Evolutionary conservation across 768 basidiomycete species (phyloP), one percentile per base, ranked within the genome.

Genomic region (Podaxis rugospora): DNA sequence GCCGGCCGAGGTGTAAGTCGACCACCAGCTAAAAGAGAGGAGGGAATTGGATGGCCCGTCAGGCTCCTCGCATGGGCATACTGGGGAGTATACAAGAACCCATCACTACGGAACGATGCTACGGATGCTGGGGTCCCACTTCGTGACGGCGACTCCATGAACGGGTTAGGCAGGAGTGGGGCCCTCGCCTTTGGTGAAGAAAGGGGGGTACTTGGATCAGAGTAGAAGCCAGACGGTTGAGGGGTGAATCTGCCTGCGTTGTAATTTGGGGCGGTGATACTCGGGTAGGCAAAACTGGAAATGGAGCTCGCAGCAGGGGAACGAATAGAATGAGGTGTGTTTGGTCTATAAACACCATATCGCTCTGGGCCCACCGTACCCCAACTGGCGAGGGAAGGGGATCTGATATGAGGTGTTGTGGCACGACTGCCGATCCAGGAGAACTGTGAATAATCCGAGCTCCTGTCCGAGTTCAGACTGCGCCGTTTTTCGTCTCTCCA

Each of bases 401-500:
- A 40, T 18, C 53, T 56, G 13, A 18, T 13, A 21, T 27, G 21
- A 11, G 50, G 56, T 23, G 32, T 53, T 32, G 35, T 57, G 18
- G 44, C 18, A 25, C 46, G 35, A 9, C 57, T 39, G 14, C 52
- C 55, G 44, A 64, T 42, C 54, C 62, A 67, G 16, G 66, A 69
- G 18, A 60, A 46, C 50, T 69, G 67, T 18, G 70, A 69, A 57
- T 68, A 67, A 3, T 62, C 61, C 9, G 69, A 70, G 50, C 63
- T 50, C 21, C 65, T 65, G 35, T 62, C 61, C 11, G 67, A 67
- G 37, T 49, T 65, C n/a, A 51, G 42, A 54, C 68, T 68, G 14
- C 14, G 44, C 23, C 66, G 64, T 58, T 69, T 69, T 32, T 63
- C 61, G 39, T 61, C 42, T n/a, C n/a, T 50, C 57, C 47, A 39